Evolutionary conservation across 371 early-diverging fungal species (phyloP).

Genomic region (Lichtheimia hyalospora): DNA sequence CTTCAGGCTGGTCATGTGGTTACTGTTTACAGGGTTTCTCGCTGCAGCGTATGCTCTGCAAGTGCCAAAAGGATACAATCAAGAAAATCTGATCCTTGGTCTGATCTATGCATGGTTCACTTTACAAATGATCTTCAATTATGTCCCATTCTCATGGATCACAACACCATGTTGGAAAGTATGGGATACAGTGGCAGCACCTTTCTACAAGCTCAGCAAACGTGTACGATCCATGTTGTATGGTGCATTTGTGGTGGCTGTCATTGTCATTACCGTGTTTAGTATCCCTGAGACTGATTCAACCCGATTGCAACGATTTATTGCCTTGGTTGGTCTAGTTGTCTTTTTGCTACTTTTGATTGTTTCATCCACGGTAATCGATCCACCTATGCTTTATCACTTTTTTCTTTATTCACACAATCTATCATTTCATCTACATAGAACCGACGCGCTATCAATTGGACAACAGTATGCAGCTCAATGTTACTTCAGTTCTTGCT

Average conservation of each 20-base stretch:
- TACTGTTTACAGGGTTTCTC: constrained; percentile 40
- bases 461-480: constrained; percentile 78
- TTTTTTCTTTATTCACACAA: too few relatives aligned
- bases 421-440: constrained; percentile 9
- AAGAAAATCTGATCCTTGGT: constrained; percentile 37
- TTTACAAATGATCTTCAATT: constrained; percentile 25
- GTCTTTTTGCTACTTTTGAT: constrained; percentile 53
- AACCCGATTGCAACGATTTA: constrained; percentile 68
- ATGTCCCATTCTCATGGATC: constrained; percentile 30
- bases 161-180: constrained; percentile 22
- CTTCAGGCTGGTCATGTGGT: constrained; percentile 30
- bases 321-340: constrained; percentile 75
- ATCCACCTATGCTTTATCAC: too few relatives aligned
- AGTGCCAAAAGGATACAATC: constrained; percentile 40
- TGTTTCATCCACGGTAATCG: constrained; percentile 54
- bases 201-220: constrained; percentile 22
- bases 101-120: constrained; percentile 32
- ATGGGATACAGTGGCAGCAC: constrained; percentile 13
- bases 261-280: constrained; percentile 63
- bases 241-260: constrained; percentile 36
- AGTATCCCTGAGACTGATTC: constrained; percentile 58
- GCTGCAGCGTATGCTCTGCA: constrained; percentile 41
- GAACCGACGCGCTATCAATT: constrained; percentile 65
- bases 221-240: constrained; percentile 20
- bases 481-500: constrained; percentile 77